Conservation (phyloP, 257 asterid species). For the Gardenia jasminoides region DNA sequence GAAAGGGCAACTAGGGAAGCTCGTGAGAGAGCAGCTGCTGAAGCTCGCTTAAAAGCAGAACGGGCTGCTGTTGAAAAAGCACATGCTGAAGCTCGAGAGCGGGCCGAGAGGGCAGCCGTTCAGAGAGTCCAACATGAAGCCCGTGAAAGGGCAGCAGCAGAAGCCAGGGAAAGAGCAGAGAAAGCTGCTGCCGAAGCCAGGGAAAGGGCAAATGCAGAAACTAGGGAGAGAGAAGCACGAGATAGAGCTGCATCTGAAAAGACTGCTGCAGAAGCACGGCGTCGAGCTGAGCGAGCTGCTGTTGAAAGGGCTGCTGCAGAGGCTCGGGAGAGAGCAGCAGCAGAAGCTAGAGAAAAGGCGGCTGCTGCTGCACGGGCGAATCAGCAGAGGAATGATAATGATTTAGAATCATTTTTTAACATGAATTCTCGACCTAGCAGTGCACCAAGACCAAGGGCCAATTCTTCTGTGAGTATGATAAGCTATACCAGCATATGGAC, state of each 20-base stretch:
- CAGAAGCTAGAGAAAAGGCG: constrained; percentile 77
- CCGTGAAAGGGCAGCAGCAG: constrained; percentile 96
- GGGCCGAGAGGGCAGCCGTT: constrained; percentile 92
- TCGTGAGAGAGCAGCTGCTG: constrained; percentile 88
- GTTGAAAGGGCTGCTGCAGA: constrained; percentile 90
- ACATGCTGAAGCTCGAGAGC: constrained; percentile 77
- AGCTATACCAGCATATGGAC: constrained; percentile 7
- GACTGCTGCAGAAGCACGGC: constrained; percentile 80
- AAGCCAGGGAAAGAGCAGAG: constrained; percentile 84
- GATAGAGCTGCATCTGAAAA: constrained; percentile 82
- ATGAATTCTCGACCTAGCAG: constrained; percentile 79
- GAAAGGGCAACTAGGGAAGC: constrained; percentile 98
- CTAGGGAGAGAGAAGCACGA: constrained; percentile 67
- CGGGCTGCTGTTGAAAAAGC: constrained; percentile 76
- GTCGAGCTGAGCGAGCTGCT: constrained; percentile 89
- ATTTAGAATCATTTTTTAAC: constrained; percentile 84
- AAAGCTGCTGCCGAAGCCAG: constrained; percentile 86
- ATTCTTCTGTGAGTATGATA: constrained; percentile 58
- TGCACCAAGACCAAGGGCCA: constrained; percentile 77
- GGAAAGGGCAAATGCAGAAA: constrained; percentile 66
- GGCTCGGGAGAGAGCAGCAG: constrained; percentile 92
- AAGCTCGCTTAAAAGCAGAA: constrained; percentile 66
- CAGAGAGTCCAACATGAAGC: constrained; percentile 95
- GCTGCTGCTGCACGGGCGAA: constrained; percentile 70
- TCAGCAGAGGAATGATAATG: constrained; percentile 78